Conservation (phyloP, 2,329 filamentous ascomycete genomes). For the Fusarium sp. region DNA sequence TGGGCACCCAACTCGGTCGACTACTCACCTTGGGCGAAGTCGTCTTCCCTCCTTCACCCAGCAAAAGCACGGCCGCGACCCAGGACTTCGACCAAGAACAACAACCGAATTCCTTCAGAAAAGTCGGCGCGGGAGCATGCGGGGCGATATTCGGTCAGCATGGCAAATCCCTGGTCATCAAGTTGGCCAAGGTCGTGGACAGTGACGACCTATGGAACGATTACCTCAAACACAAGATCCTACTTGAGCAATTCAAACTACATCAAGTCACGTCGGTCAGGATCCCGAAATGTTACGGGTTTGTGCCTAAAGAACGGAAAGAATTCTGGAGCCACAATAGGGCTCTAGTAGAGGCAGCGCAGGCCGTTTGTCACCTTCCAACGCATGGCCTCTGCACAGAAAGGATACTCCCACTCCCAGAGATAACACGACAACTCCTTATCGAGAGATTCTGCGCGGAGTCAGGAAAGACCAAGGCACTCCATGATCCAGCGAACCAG, state of each 20-base stretch:
- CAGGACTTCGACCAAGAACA: no score
- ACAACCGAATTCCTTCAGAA: neutral
- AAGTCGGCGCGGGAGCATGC: conserved; percentile 41
- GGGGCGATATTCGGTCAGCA: conserved; percentile 28
- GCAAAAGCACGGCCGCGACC: no score
- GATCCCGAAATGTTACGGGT: conserved; percentile 14
- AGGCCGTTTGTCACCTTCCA: conserved; percentile 16
- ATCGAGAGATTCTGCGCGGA: conserved; percentile 37
- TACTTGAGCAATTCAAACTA: neutral
- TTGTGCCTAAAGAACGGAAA: neutral
- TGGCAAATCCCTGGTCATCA: conserved; percentile 10
- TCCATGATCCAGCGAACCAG: conserved; percentile 26
- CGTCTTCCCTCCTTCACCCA: neutral
- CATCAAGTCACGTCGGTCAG: neutral
- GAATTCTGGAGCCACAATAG: conserved; percentile 10
- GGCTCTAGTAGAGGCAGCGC: no score
- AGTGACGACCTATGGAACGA: conserved; percentile 28
- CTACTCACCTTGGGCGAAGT: no score
- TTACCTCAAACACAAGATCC: neutral
- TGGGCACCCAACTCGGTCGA: no score
- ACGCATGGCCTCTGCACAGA: conserved; percentile 31
- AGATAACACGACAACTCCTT: conserved; percentile 21
- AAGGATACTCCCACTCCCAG: conserved; percentile 38
- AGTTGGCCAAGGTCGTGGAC: conserved; percentile 25
- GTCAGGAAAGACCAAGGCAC: conserved; percentile 6